Conservation (phyloP, 345 rosid species). For the Gossypium raimondii region DNA sequence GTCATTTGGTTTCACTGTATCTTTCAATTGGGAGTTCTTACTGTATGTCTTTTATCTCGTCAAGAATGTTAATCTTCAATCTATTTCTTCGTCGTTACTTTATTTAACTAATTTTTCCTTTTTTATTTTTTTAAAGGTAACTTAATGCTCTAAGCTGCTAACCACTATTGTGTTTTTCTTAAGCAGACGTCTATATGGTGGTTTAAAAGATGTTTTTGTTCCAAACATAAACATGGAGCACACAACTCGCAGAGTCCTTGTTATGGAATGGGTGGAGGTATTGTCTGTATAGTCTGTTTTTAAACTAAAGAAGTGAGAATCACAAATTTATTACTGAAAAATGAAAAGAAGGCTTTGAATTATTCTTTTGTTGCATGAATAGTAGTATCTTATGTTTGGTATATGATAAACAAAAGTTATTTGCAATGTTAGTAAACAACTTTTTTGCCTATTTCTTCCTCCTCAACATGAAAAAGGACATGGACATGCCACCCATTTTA, state of each 20-base stretch:
- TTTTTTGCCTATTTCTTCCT: not conserved
- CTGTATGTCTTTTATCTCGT: slow-evolving; percentile 5
- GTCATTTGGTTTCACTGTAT: not conserved
- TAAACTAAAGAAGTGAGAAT: slow-evolving; percentile 1
- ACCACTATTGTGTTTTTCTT: slow-evolving; percentile 4
- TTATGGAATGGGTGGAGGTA: slow-evolving; percentile 99
- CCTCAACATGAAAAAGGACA: not conserved
- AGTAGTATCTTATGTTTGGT: not conserved
- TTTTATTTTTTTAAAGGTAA: not conserved
- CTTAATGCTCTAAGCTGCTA: not conserved
- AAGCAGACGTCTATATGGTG: slow-evolving; percentile 72
- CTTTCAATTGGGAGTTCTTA: not conserved
- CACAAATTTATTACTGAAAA: slow-evolving; percentile 1
- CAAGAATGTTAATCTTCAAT: not conserved
- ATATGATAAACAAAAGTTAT: not conserved
- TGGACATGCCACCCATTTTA: not conserved
- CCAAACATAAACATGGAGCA: slow-evolving; percentile 76
- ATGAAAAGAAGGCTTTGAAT: not conserved
- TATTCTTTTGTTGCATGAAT: not conserved
- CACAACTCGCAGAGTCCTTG: slow-evolving; percentile 83
- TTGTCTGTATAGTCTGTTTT: not conserved
- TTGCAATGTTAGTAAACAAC: not conserved
- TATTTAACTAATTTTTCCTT: not conserved
- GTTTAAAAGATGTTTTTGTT: slow-evolving; percentile 70
- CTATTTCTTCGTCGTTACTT: not conserved